phyloP scores from a whole-genome alignment of 345 rosid genomes.

The Salix caprea region DNA sequence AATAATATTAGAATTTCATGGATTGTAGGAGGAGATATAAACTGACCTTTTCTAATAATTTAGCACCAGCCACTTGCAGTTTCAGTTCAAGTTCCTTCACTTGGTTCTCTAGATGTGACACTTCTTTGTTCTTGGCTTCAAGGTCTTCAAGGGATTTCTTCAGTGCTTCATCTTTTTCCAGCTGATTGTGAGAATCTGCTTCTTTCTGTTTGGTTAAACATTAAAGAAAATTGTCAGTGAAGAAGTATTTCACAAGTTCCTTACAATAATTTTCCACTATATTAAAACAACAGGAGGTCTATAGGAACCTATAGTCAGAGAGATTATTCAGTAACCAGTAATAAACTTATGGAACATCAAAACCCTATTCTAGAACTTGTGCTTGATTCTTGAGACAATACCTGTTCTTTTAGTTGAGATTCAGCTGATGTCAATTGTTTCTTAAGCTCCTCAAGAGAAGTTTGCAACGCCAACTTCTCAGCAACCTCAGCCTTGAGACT shows the following conservation, averaged over 20 bases:
- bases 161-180: constrained; percentile 53
- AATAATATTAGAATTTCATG: not conserved
- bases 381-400: constrained; percentile 12
- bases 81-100: constrained; percentile 68
- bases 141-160: constrained; percentile 58
- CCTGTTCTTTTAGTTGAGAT: constrained; percentile 50
- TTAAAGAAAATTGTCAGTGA: not conserved
- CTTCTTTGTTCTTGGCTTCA: constrained; percentile 58
- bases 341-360: not conserved
- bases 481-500: constrained; percentile 42
- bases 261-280: not conserved
- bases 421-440: constrained; percentile 40
- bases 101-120: constrained; percentile 42
- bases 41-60: constrained; percentile 54
- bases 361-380: not conserved
- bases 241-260: not conserved
- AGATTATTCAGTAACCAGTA: not conserved
- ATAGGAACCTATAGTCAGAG: constrained; percentile 36
- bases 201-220: constrained; percentile 43
- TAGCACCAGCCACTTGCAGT: constrained; percentile 54
- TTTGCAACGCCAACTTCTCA: constrained; percentile 49
- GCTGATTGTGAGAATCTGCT: constrained; percentile 41
- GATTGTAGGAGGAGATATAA: not conserved
- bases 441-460: constrained; percentile 58
- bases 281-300: not conserved